Percentiles rank a stretch among this genome's conserved stretches.
phyloP scores from a whole-genome alignment of 1,139 yeast species.

The Nakaseomyces glabratus region DNA sequence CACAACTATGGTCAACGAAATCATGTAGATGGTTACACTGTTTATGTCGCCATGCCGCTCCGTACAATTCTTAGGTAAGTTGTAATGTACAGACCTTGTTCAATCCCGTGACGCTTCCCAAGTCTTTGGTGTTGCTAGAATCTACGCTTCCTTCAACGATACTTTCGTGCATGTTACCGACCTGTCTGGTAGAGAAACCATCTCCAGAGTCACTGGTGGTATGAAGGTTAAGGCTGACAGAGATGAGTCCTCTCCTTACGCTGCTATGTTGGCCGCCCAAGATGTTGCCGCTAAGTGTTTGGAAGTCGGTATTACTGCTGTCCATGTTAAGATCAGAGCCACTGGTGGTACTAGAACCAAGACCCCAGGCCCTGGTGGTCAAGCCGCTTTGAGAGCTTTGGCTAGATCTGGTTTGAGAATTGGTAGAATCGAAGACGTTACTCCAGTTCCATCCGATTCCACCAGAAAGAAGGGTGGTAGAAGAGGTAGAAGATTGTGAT shows the following conservation, averaged over 20 bases:
- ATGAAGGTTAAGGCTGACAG: slow-evolving; percentile 99
- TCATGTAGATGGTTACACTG: too few relatives aligned
- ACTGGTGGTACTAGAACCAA: slow-evolving; percentile 99
- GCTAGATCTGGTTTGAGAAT: slow-evolving; percentile 99
- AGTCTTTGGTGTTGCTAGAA: slow-evolving; percentile 99
- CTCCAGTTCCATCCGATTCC: slow-evolving; percentile 99
- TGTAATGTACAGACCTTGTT: too few relatives aligned
- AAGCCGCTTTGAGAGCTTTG: slow-evolving; percentile 98
- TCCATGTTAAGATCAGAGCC: slow-evolving; percentile 99
- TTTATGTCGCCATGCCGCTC: too few relatives aligned
- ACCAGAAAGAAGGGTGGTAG: slow-evolving; percentile 99
- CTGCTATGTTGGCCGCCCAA: slow-evolving; percentile 99
- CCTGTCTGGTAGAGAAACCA: slow-evolving; percentile 99
- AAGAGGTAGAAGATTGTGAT: slow-evolving; percentile 99
- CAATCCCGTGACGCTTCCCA: slow-evolving; percentile 94
- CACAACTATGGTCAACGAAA: too few relatives aligned
- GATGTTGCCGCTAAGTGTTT: slow-evolving; percentile 98
- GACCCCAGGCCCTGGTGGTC: slow-evolving; percentile 99
- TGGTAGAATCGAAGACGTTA: slow-evolving; percentile 99
- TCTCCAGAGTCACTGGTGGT: slow-evolving; percentile 99
- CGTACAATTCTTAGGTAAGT: too few relatives aligned
- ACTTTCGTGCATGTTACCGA: slow-evolving; percentile 99
- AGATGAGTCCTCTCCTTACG: slow-evolving; percentile 99
- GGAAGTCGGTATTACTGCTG: slow-evolving; percentile 99
- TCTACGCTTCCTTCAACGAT: slow-evolving; percentile 99